Conservation (phyloP, 148 eudicot species). For the Chenopodium quinoa region DNA sequence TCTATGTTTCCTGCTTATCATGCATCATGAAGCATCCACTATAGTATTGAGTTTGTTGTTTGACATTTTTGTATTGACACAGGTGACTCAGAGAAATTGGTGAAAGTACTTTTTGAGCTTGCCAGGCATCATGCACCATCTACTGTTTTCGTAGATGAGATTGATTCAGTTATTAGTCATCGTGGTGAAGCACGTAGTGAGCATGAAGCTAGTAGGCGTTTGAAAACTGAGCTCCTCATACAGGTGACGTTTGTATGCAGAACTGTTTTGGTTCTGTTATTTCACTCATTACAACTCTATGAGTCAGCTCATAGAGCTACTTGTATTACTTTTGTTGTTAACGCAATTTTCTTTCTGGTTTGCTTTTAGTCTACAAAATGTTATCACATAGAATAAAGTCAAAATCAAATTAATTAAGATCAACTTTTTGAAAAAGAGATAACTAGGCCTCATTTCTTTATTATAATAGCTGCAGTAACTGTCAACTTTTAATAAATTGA, state of each 20-base stretch:
- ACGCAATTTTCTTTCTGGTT: too few species aligned
- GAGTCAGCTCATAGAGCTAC: not conserved
- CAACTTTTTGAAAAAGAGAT: not conserved
- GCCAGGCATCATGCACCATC: constrained; percentile 99
- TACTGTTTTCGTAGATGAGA: constrained; percentile 95
- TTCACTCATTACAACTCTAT: not conserved
- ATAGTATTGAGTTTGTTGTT: not conserved
- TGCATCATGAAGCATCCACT: not conserved
- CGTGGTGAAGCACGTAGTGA: constrained; percentile 98
- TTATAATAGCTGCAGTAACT: too few species aligned
- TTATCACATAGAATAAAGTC: not conserved
- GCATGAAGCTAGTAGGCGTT: constrained; percentile 98
- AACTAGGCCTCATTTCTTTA: not conserved
- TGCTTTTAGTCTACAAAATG: not conserved
- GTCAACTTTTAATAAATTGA: too few species aligned
- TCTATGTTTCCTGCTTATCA: not conserved
- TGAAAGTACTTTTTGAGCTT: constrained; percentile 94
- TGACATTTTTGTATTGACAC: constrained; percentile 7
- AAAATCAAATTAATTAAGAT: not conserved
- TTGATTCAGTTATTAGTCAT: constrained; percentile 95
- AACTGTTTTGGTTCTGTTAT: not conserved
- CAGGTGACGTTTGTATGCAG: constrained; percentile 51
- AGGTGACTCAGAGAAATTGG: constrained; percentile 97
- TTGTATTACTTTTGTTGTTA: not conserved
- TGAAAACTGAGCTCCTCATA: constrained; percentile 92